Base-by-base conservation (phyloP, 768 basidiomycete species). In the Russula sp. region DNA sequence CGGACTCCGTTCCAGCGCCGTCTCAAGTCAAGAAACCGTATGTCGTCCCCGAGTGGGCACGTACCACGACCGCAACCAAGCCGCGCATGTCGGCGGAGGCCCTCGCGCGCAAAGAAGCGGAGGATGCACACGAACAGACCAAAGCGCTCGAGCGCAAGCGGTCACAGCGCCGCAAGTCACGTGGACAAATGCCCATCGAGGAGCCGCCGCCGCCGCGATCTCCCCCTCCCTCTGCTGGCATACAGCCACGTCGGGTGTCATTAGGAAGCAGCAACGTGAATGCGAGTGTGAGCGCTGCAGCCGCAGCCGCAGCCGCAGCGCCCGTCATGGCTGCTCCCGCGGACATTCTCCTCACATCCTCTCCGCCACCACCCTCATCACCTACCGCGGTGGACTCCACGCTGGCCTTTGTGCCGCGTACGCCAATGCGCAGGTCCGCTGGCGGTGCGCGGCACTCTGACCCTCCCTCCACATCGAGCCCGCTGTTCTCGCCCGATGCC, bases 41-140 rank as follows among this genome's bases (percentile, higher is more conserved):
- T 56, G 75, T 83, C 27, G 73, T 88, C 34, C 88, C 88, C 1
- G 82, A 78, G 9, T 91, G 88, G 88, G 88, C 88, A 34, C 77
- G 81, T 45, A 91, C 88, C 7, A 74, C 74, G 34, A 91, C 88
- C 0, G 79, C 87, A 3, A 84, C 77, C 10, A 79, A 80, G 67
- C 88, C 88, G 5, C 78, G 88, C n/a, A 71, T 88, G 22, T 86
- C 86, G 13, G 82, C 84, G 42, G 82, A 83, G 42, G 78, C 75
- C 1, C 52, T 68, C 27, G 55, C 65, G 14, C 65, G 66, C 6
- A 62, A 59, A 34, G 57, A 65, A 22, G 31, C 44, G 4, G 65
- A 60, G 20, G 57, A 55, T 9, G 51, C 59, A 22, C 53, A 48
- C 10, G 55, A 64, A 6, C 56, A 64, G 32, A 50, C 57, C 31